These are phyloP conservation scores for Kwoniella pini DNA, from an alignment of 768 basidiomycete genomes.

Conservation along the genomic window DNA sequence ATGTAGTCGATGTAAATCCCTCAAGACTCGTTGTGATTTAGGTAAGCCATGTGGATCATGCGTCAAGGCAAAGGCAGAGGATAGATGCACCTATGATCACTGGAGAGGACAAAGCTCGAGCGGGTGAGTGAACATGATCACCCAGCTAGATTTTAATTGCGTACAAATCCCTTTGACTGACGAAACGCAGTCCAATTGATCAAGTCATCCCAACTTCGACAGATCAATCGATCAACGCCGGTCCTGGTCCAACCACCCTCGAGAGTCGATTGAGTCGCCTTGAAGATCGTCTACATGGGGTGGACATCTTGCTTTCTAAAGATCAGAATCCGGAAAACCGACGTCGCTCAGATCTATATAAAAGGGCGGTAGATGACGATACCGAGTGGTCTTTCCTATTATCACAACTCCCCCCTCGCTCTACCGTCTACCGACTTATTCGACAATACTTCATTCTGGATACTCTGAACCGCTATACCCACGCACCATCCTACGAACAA, in stretches of 20 bases:
- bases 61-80: conserved; percentile 11
- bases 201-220: background rate
- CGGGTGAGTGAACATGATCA: conserved; percentile 3
- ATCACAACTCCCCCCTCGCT: background rate
- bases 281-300: background rate
- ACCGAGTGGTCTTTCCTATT: background rate
- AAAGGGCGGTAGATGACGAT: background rate
- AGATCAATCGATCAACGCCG: background rate
- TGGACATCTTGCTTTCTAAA: background rate
- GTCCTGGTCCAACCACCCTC: conserved; percentile 1
- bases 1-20: conserved; percentile 17
- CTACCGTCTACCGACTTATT: background rate
- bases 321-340: no score
- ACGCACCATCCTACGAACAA: conserved; percentile 1
- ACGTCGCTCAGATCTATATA: no score
- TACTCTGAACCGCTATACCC: conserved; percentile 4
- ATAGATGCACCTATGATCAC: conserved; percentile 12
- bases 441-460: background rate
- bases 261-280: background rate
- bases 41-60: conserved; percentile 8
- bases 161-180: no score
- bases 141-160: no score
- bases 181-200: background rate
- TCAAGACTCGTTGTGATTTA: conserved; percentile 17
- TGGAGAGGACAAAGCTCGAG: background rate